Evolutionary conservation across 495 filamentous ascomycete genomes (phyloP).

Genomic region (Podospora comata): DNA sequence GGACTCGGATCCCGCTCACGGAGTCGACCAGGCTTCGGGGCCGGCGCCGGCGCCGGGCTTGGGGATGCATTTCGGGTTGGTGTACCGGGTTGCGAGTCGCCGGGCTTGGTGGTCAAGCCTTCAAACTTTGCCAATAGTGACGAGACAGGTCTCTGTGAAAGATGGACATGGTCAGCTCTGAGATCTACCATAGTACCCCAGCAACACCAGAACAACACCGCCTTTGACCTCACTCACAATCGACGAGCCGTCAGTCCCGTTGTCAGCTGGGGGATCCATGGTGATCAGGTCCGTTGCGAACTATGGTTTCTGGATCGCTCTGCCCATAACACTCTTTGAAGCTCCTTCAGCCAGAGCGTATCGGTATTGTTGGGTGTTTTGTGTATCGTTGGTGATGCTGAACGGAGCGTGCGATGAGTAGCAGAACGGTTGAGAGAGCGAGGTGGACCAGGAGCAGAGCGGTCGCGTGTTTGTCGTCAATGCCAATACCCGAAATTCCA

Average conservation of each 20-base stretch:
- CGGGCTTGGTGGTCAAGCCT: conserved; percentile 65
- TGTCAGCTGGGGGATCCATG: conserved; percentile 41
- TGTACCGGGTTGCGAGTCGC: conserved; percentile 33
- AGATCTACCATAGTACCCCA: not conserved
- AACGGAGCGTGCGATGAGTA: conserved; percentile 11
- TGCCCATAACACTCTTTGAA: conserved; percentile 34
- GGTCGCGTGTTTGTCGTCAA: conserved; percentile 5
- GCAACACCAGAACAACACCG: not conserved
- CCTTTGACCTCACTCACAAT: conserved; percentile 45
- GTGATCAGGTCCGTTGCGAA: conserved; percentile 31
- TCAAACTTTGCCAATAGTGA: conserved; percentile 92
- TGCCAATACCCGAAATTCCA: conserved; percentile 9
- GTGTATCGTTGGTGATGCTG: not conserved
- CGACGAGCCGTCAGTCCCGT: conserved; percentile 57
- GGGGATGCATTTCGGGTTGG: conserved; percentile 39
- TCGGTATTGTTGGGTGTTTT: not conserved
- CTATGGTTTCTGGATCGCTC: conserved; percentile 28
- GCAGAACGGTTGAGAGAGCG: conserved; percentile 5
- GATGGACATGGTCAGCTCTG: conserved; percentile 25
- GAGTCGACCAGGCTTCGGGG: conserved; percentile 38
- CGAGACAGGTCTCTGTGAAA: conserved; percentile 74
- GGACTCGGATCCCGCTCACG: conserved; percentile 48
- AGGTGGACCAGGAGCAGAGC: not conserved
- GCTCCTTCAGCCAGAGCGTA: not conserved
- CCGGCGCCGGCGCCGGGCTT: conserved; percentile 20